Evolutionary conservation across 2,329 filamentous ascomycete genomes (phyloP).

Genomic region (Beauveria sp.): DNA sequence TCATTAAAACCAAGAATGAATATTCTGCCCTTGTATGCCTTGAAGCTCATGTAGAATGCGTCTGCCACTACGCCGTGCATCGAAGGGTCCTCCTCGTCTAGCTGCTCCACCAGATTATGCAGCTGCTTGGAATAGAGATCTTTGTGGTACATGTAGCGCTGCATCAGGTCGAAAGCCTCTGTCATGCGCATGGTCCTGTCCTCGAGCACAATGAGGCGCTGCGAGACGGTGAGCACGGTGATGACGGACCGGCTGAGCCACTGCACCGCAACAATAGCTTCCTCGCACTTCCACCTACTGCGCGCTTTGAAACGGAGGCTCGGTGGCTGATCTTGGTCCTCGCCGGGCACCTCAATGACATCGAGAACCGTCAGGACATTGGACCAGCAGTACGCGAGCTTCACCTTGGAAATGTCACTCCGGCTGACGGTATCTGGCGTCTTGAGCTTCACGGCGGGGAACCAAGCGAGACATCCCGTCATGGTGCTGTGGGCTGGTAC

Average conservation of each 20-base stretch:
- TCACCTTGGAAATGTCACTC: conserved; percentile 67
- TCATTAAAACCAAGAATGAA: conserved; percentile 95
- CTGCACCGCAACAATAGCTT: conserved; percentile 92
- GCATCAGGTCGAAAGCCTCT: conserved; percentile 85
- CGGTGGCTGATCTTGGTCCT: conserved; percentile 69
- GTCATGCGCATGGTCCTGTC: conserved; percentile 85
- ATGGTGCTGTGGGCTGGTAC: conserved; percentile 82
- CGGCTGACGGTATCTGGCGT: conserved; percentile 58
- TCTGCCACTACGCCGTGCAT: conserved; percentile 96
- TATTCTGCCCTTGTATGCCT: conserved; percentile 85
- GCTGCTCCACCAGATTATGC: conserved; percentile 73
- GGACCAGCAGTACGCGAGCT: conserved; percentile 97
- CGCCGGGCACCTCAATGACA: conserved; percentile 62
- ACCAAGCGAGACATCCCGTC: conserved; percentile 94
- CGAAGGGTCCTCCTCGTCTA: conserved; percentile 77
- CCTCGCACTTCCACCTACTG: conserved; percentile 86
- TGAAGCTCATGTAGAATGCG: conserved; percentile 97
- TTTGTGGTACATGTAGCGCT: conserved; percentile 85
- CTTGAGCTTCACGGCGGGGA: conserved; percentile 90
- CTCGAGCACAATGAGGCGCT: conserved; percentile 86
- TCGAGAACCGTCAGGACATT: conserved; percentile 94
- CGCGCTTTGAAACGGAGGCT: conserved; percentile 72
- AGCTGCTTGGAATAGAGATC: conserved; percentile 88
- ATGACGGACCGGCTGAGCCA: conserved; percentile 94
- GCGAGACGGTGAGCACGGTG: conserved; percentile 86